Evolutionary conservation across 805 yeast genomes (phyloP).

Genomic region (Wickerhamomyces canadensis): DNA sequence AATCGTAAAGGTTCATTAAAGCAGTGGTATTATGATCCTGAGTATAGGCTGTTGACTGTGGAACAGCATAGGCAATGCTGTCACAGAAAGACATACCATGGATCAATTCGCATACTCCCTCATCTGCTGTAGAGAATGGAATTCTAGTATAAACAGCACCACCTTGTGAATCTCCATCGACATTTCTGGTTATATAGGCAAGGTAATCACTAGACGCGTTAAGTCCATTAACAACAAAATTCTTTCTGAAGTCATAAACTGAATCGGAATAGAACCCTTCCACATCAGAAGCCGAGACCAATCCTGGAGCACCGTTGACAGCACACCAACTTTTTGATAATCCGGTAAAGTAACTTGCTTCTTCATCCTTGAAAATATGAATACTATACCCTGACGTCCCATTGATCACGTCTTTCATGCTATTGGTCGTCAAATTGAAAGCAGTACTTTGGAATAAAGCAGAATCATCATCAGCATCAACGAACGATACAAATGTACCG

Average conservation of each 20-base stretch:
- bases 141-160: slow-evolving; percentile 59
- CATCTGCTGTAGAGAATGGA: slow-evolving; percentile 48
- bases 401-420: neutral
- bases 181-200: slow-evolving; percentile 56
- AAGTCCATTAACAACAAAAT: slow-evolving; percentile 56
- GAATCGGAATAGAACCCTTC: slow-evolving; percentile 28
- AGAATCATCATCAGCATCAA: slow-evolving; percentile 67
- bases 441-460: slow-evolving; percentile 53
- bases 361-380: slow-evolving; percentile 41
- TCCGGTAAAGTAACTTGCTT: slow-evolving; percentile 29
- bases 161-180: slow-evolving; percentile 39
- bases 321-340: slow-evolving; percentile 70
- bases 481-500: slow-evolving; percentile 45
- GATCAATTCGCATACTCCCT: slow-evolving; percentile 63
- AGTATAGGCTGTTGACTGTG: slow-evolving; percentile 38
- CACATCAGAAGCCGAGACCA: slow-evolving; percentile 27
- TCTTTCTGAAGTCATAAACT: slow-evolving; percentile 48
- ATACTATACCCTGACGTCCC: slow-evolving; percentile 22
- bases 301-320: slow-evolving; percentile 37
- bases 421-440: slow-evolving; percentile 3
- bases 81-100: slow-evolving; percentile 73
- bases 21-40: slow-evolving; percentile 25
- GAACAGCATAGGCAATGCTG: slow-evolving; percentile 84
- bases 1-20: slow-evolving; percentile 53
- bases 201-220: slow-evolving; percentile 55